Evolutionary conservation across 176 grass and related monocot genomes (phyloP).

Genomic region (Rhynchospora breviuscula): DNA sequence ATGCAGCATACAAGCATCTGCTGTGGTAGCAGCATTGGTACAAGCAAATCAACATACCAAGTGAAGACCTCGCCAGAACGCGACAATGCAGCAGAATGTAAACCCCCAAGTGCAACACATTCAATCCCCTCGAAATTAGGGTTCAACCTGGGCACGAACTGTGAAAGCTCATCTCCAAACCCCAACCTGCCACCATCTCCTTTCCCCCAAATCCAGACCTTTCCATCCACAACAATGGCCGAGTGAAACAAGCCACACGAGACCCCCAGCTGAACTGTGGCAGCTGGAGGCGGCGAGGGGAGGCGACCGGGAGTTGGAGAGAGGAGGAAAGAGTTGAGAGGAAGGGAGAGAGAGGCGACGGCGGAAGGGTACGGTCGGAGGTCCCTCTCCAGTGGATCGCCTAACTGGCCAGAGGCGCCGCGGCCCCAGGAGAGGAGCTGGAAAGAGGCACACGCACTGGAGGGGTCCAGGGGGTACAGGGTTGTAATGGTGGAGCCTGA

Average conservation of each 20-base stretch:
- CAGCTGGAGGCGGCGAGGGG: neutral
- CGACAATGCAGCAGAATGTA: slow-evolving; percentile 81
- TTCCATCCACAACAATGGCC: slow-evolving; percentile 51
- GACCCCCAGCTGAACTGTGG: slow-evolving; percentile 54
- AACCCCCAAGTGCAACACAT: slow-evolving; percentile 61
- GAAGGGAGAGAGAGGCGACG: slow-evolving; percentile 58
- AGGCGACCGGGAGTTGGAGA: slow-evolving; percentile 52
- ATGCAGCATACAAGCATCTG: neutral
- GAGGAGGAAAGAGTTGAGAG: slow-evolving; percentile 29
- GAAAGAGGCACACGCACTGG: neutral
- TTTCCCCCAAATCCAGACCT: slow-evolving; percentile 89
- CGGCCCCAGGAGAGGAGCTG: slow-evolving; percentile 86
- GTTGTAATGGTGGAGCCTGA: neutral
- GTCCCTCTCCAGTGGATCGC: slow-evolving; percentile 75
- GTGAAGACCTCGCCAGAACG: slow-evolving; percentile 68
- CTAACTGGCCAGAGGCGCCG: slow-evolving; percentile 77
- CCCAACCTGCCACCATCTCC: slow-evolving; percentile 82
- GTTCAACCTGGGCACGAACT: slow-evolving; percentile 56
- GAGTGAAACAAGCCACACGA: slow-evolving; percentile 95
- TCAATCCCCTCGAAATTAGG: slow-evolving; percentile 59
- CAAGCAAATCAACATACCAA: slow-evolving; percentile 40
- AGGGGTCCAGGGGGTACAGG: slow-evolving; percentile 30
- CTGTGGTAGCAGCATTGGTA: no score
- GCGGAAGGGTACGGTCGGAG: slow-evolving; percentile 68
- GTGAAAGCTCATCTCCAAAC: slow-evolving; percentile 55